Percentiles rank a stretch among this genome's conserved stretches.
Conservation (phyloP, 441 rosid species). For the Metrosideros polymorpha region DNA sequence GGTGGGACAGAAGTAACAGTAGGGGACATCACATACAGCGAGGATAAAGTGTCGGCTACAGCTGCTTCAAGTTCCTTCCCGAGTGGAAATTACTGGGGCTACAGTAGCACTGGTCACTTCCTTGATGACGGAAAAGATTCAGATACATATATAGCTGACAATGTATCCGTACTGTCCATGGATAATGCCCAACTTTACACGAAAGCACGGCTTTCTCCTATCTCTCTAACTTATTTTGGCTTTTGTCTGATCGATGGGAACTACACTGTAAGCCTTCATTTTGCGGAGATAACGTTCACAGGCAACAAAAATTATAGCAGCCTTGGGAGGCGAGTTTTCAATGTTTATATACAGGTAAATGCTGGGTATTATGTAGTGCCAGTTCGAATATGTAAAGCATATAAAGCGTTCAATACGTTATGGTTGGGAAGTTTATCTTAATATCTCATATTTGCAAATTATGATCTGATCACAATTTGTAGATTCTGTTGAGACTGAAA, state of each 20-base stretch:
- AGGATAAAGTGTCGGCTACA: neutral
- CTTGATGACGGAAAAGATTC: neutral
- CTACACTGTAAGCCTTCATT: neutral
- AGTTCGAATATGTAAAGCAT: neutral
- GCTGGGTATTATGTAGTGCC: neutral
- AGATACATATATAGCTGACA: neutral
- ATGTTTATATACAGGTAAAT: neutral
- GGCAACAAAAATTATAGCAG: neutral
- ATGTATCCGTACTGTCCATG: neutral
- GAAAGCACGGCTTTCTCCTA: neutral
- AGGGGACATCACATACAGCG: neutral
- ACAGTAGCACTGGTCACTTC: neutral
- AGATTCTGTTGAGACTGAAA: neutral
- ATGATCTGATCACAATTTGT: neutral
- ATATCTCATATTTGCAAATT: neutral
- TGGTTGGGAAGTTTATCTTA: neutral
- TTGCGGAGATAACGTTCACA: neutral
- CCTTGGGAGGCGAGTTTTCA: neutral
- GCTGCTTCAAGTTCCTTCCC: neutral
- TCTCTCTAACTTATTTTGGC: neutral
- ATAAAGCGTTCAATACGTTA: neutral
- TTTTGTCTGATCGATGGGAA: neutral
- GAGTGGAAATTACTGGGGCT: neutral
- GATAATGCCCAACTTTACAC: neutral
- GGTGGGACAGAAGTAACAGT: neutral